Evolutionary conservation across 176 grass and related monocot genomes (phyloP).

Genomic region (Eleusine indica): DNA sequence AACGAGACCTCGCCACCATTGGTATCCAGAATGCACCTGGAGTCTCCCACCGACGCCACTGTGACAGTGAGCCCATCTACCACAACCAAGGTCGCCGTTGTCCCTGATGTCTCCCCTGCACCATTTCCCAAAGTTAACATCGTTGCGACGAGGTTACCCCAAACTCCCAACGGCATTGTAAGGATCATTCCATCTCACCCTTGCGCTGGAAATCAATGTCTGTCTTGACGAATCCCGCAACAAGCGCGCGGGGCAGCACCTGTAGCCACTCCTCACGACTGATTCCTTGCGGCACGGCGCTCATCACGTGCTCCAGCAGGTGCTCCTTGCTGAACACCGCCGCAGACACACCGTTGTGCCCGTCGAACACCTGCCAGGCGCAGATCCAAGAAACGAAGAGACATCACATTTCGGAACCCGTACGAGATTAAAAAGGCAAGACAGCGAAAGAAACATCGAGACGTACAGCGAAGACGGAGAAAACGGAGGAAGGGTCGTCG

Average conservation of each 20-base stretch:
- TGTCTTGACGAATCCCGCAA: conserved; percentile 94
- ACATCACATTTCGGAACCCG: conserved; percentile 28
- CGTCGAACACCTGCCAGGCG: conserved; percentile 77
- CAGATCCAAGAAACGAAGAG: conserved; percentile 39
- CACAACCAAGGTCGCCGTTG: conserved; percentile 85
- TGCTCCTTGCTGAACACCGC: conserved; percentile 94
- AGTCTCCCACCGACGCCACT: conserved; percentile 94
- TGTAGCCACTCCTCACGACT: conserved; percentile 82
- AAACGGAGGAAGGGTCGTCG: conserved; percentile 64
- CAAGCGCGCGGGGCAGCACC: conserved; percentile 81
- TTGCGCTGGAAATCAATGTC: conserved; percentile 96
- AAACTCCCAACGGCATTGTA: conserved; percentile 20
- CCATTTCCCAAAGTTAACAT: conserved; percentile 29
- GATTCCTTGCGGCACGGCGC: conserved; percentile 84
- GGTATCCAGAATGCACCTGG: conserved; percentile 85
- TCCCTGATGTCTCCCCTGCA: conserved; percentile 87
- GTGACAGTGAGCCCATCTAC: conserved; percentile 86
- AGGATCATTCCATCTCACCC: conserved; percentile 53
- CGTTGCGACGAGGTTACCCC: background rate
- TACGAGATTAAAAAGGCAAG: background rate
- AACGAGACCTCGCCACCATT: conserved; percentile 70
- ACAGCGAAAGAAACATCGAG: background rate
- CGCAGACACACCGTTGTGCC: conserved; percentile 91
- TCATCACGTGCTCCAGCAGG: conserved; percentile 91
- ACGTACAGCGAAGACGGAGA: conserved; percentile 94